Evolutionary conservation across 2,329 filamentous ascomycete genomes (phyloP), one percentile per base, ranked within the genome.

Genomic region (Fusarium decemcellulare): DNA sequence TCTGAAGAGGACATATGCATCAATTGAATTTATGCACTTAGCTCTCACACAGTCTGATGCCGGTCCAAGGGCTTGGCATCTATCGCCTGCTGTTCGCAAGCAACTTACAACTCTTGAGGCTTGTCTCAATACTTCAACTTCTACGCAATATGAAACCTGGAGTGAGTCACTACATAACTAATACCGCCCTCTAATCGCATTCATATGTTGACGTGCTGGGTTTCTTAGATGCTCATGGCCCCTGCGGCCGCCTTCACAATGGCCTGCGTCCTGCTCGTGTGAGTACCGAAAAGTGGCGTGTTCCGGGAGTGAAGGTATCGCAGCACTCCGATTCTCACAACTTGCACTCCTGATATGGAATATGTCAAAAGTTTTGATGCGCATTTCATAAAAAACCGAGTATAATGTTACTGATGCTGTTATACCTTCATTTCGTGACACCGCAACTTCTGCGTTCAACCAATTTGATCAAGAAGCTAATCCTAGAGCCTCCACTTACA

Each of bases 241-340:
- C 86, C 86, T 9, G 75, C 84, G 23, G 86, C 86, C 16, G 86
- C 86, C 40, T 86, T 87, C 64, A 84, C 83, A 16, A 88, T 88
- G 86, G 86, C 86, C 5, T 78, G 81, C 48, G 74, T 87, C 12
- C 77, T 87, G 23, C 84, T 87, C 61, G 83, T 83, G 78, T 84
- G 76, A 72, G 80, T 74, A 32, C 47, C 42, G 29, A 63, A 58
- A 66, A 71, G 59, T 67, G 69, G 65, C 62, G 63, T 71, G 60
- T 59, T 68, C 52, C 18, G 18, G 23, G 14, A 47, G 34, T 46
- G 18, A 59, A 65, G 42, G 16, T 27, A 18, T 61, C 27, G 4
- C 47, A 34, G 44, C 46, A 27, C 29, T 37, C 18, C 18, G n/a
- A 36, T 34, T n/a, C 34, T 27, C 42, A 11, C 14, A 18, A 36